Evolutionary conservation across 805 yeast genomes (phyloP), one percentile per base, ranked within the genome.

Genomic region (Hanseniaspora lindneri): DNA sequence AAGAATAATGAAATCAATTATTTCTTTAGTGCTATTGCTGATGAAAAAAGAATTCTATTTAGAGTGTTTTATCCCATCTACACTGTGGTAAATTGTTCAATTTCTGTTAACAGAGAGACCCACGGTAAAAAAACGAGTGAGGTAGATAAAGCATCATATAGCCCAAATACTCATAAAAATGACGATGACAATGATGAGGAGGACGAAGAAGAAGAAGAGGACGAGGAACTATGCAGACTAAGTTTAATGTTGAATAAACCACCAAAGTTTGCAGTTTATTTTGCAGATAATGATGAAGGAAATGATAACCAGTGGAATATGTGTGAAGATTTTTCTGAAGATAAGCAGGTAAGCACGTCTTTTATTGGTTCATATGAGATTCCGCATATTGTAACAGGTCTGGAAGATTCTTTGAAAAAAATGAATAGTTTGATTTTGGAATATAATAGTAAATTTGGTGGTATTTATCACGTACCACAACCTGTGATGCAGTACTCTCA

Each of bases 271-370:
- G 84, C 88, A 1, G 92, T 83, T 1, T 80, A 79, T 56, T 83
- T 82, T 60, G 66, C 77, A 50, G 72, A 75, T 55, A 75, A 76
- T 16, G 60, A 58, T 1, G 70, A 71, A 53, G 68, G 72, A 34
- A 68, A 72, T 53, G 61, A 71, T 21, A 79, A 79, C 59, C 83
- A 77, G 56, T 80, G 88, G 88, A 78, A 83, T 1, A 78, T 81
- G 23, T 82, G 89, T 62, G 89, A 81, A 51, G 94, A 83, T 63
- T 83, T 83, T 55, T 78, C 85, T 51, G 92, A 83, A 56, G 88
- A 84, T 13, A 86, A 80, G 57, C 89, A 83, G 59, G 92, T 83
- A 5, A 76, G 76, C 48, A 73, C 71, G 51, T 89, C 92, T 0
- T 76, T 68, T 58, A 66, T 70, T 27, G 77, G 77, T 3, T 83